Conservation (phyloP, 495 filamentous ascomycete genomes). For the Annulohypoxylon stygium region DNA sequence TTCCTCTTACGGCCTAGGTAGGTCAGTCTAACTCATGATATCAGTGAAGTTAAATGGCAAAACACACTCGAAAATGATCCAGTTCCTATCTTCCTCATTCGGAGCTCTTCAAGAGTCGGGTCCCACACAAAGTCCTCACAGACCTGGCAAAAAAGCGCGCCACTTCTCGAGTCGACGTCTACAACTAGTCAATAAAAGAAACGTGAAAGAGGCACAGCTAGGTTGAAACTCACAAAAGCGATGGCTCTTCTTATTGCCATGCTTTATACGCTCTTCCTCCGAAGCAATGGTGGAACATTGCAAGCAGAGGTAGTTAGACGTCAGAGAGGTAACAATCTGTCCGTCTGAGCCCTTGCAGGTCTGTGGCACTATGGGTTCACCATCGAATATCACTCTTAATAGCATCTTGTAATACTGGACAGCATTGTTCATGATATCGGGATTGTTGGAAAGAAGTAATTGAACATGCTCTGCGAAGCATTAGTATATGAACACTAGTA, state of each 20-base stretch:
- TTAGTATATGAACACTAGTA: slow-evolving; percentile 38
- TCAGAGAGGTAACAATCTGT: slow-evolving; percentile 62
- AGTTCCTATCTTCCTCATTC: slow-evolving; percentile 69
- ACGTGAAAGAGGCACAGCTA: neutral
- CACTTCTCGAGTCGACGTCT: slow-evolving; percentile 87
- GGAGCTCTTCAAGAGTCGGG: slow-evolving; percentile 79
- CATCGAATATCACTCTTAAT: slow-evolving; percentile 64
- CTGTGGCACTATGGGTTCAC: slow-evolving; percentile 62
- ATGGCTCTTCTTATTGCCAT: slow-evolving; percentile 70
- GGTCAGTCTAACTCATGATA: neutral
- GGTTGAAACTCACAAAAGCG: slow-evolving; percentile 69
- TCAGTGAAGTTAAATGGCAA: neutral
- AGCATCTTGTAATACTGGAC: slow-evolving; percentile 68
- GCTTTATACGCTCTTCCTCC: slow-evolving; percentile 67
- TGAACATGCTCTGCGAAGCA: slow-evolving; percentile 64
- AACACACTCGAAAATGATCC: slow-evolving; percentile 63
- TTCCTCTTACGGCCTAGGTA: slow-evolving; percentile 68
- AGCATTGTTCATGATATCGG: slow-evolving; percentile 62
- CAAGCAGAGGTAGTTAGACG: slow-evolving; percentile 76
- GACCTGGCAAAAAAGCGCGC: slow-evolving; percentile 82
- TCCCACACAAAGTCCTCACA: slow-evolving; percentile 92
- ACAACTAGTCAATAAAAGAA: slow-evolving; percentile 21
- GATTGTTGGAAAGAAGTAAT: slow-evolving; percentile 63
- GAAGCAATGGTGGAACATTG: slow-evolving; percentile 73
- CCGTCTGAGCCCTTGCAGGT: slow-evolving; percentile 63